These are phyloP conservation scores for Alternaria gaisen DNA, from an alignment of 2,329 filamentous ascomycete genomes.

Conservation along the genomic window DNA sequence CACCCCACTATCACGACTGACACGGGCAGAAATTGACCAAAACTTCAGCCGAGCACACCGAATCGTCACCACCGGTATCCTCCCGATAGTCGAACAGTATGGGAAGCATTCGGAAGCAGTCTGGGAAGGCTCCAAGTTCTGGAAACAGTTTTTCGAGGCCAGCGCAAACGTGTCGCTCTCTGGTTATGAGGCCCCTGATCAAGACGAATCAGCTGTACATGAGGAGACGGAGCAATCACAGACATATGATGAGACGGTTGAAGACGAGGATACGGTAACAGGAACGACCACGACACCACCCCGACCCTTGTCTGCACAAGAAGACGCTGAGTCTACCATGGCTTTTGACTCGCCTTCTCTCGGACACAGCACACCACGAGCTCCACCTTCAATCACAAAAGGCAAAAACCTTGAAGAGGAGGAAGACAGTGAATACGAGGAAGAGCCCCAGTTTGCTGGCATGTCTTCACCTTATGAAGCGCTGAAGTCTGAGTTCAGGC, in stretches of 20 bases:
- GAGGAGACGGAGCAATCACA: slow-evolving; percentile 50
- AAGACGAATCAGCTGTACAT: slow-evolving; percentile 63
- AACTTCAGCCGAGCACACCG: slow-evolving; percentile 97
- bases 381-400: slow-evolving; percentile 39
- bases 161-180: slow-evolving; percentile 97
- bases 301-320: slow-evolving; percentile 45
- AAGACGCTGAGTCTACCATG: slow-evolving; percentile 66
- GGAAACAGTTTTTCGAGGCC: slow-evolving; percentile 99
- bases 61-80: slow-evolving; percentile 91
- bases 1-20: slow-evolving; percentile 40
- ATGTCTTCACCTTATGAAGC: slow-evolving; percentile 81
- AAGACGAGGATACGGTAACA: slow-evolving; percentile 41
- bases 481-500: slow-evolving; percentile 73
- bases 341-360: slow-evolving; percentile 69
- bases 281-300: slow-evolving; percentile 57
- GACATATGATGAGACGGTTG: slow-evolving; percentile 56
- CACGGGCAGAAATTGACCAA: slow-evolving; percentile 84
- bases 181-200: slow-evolving; percentile 84
- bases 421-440: slow-evolving; percentile 23
- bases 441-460: slow-evolving; percentile 63
- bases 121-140: slow-evolving; percentile 99
- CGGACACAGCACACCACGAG: slow-evolving; percentile 68
- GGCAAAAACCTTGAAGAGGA: slow-evolving; percentile 22
- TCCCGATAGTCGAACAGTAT: slow-evolving; percentile 94
- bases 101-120: slow-evolving; percentile 91